Conservation (phyloP, 1,284 basidiomycete genomes). For the Prillingera fragicola region DNA sequence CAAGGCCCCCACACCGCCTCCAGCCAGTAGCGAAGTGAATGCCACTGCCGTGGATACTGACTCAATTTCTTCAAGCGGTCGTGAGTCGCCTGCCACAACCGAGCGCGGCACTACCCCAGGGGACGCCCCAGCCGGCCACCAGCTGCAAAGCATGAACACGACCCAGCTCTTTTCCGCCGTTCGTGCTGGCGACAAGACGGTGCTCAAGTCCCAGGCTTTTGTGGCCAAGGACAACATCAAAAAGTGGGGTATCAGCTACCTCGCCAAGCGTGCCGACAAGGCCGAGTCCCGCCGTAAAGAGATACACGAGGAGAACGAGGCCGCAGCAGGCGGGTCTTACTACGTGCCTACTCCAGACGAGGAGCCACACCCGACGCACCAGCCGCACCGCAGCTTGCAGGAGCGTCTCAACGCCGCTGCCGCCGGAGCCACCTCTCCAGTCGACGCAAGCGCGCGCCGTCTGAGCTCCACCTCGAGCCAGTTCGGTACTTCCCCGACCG, state of each 20-base stretch:
- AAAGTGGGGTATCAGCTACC: slow-evolving; percentile 76
- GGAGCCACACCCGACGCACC: background rate
- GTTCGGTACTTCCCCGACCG: background rate
- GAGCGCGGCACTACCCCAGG: background rate
- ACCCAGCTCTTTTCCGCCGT: slow-evolving; percentile 50
- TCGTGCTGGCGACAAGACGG: slow-evolving; percentile 72
- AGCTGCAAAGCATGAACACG: background rate
- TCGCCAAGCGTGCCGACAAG: slow-evolving; percentile 37
- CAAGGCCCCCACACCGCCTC: no score
- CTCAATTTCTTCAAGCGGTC: no score
- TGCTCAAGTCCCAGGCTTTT: slow-evolving; percentile 58
- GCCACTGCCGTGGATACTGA: background rate
- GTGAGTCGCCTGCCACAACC: no score
- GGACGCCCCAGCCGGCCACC: background rate
- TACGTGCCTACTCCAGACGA: slow-evolving; percentile 33
- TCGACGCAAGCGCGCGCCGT: background rate
- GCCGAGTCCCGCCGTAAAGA: slow-evolving; percentile 3
- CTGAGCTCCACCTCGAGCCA: background rate
- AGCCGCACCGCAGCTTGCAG: slow-evolving; percentile 15
- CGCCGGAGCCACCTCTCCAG: slow-evolving; percentile 4
- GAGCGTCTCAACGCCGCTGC: slow-evolving; percentile 40
- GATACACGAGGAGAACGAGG: slow-evolving; percentile 9
- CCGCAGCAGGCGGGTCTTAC: slow-evolving; percentile 12
- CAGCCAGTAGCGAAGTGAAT: no score
- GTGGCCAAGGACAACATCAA: slow-evolving; percentile 73